Base-by-base conservation (phyloP, 164 flowering plant genomes). In the Vitis rupestris region DNA sequence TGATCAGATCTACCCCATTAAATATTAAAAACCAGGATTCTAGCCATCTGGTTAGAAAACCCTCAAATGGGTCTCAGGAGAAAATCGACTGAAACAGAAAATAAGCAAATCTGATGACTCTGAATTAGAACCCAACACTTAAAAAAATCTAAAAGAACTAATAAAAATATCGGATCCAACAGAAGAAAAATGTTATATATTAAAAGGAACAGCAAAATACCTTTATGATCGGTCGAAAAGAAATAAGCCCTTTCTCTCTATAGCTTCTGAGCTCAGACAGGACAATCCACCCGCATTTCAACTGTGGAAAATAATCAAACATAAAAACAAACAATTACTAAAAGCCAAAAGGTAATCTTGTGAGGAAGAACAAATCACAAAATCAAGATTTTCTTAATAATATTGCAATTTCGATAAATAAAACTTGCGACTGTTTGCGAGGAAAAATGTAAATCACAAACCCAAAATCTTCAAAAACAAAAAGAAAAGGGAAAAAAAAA, bases 111-210 rank as follows among this genome's bases (percentile, higher is more conserved):
- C 27, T 4, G 19, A 50, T 50, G 61, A 68, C 67, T 73, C 77
- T 70, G 31, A 68, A 64, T 31, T 75, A 62, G 70, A 74, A 64
- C 78, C 81, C 70, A 75, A 44, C 64, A 55, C 54, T 7, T 49
- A 37, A 52, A 7, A 1, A 49, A 30, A 53, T 4, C 57, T 44
- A 16, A 53, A 71, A 57, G 19, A 59, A 63, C 19, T 11, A 10
- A 56, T 49, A n/a, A 57, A 50, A 30, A 64, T 8, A 17, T 49
- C 8, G 12, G 37, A 49, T 31, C 16, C 31, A 52, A 23, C 27
- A 68, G 30, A 23, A 59, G 8, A 13, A 13, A 13, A 9, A 4
- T 11, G 14, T 15, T 8, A 10, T 23, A 9, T 23, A 10, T 15
- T 19, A 50, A 17, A n/a, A 12, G 23, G 23, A 49, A 64, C 55